Evolutionary conservation across 2,329 filamentous ascomycete species (phyloP).

Genomic region (Ophiostoma australiae): DNA sequence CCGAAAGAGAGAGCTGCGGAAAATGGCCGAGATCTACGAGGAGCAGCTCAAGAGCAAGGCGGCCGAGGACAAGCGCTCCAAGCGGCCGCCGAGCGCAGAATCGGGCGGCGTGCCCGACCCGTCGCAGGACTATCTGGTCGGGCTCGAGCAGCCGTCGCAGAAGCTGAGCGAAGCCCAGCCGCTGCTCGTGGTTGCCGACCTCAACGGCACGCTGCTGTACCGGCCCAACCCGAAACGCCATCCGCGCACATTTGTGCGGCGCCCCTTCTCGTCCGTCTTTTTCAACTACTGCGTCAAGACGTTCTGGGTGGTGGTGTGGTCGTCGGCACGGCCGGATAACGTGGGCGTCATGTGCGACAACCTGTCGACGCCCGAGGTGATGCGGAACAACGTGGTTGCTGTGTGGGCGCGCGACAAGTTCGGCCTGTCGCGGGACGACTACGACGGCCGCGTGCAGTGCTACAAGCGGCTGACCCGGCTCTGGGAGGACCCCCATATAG

Average conservation of each 20-base stretch:
- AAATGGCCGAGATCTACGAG: background rate
- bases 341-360: conserved; percentile 62
- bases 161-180: conserved; percentile 49
- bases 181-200: conserved; percentile 79
- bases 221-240: conserved; percentile 51
- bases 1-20: background rate
- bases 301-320: conserved; percentile 85
- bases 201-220: conserved; percentile 85
- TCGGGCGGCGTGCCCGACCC: conserved; percentile 57
- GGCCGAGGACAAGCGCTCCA: background rate
- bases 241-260: conserved; percentile 54
- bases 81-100: conserved; percentile 1
- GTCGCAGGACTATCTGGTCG: conserved; percentile 54
- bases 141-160: conserved; percentile 37
- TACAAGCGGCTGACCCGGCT: conserved; percentile 78
- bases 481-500: conserved; percentile 55
- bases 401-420: conserved; percentile 77
- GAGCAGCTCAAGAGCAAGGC: background rate
- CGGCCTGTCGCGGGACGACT: conserved; percentile 60
- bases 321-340: conserved; percentile 71
- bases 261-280: conserved; percentile 65
- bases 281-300: conserved; percentile 67
- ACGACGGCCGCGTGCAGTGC: conserved; percentile 67
- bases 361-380: conserved; percentile 37
- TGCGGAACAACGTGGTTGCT: conserved; percentile 50